These are phyloP conservation scores for Leucocoprinus sp. DNA, from an alignment of 768 basidiomycete genomes.

Conservation along the genomic window DNA sequence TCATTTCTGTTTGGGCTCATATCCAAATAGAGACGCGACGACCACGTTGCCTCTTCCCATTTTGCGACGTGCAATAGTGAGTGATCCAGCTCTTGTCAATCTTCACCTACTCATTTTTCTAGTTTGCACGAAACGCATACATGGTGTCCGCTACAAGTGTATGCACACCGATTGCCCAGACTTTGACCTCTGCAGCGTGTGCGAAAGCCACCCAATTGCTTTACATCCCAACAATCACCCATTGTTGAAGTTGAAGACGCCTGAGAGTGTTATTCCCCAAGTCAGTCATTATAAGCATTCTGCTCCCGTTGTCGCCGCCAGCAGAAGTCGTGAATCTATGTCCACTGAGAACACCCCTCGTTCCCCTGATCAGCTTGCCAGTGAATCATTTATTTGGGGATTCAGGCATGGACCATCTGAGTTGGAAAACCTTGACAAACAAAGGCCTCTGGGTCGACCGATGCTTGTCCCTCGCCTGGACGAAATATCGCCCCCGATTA, in stretches of 20 bases:
- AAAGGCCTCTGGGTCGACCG: background rate
- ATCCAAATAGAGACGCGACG: constrained; percentile 19
- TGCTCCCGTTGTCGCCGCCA: background rate
- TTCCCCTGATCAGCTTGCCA: background rate
- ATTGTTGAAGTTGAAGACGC: constrained; percentile 62
- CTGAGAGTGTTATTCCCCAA: constrained; percentile 34
- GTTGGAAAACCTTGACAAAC: background rate
- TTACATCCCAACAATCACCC: constrained; percentile 68
- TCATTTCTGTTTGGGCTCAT: background rate
- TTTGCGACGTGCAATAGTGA: constrained; percentile 57
- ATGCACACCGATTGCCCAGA: constrained; percentile 72
- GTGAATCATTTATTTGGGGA: constrained; percentile 8
- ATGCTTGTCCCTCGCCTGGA: constrained; percentile 9
- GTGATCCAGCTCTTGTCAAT: constrained; percentile 11
- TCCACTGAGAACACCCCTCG: background rate
- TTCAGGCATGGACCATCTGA: constrained; percentile 3
- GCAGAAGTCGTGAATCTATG: background rate
- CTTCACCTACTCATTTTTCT: constrained; percentile 2
- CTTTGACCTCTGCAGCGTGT: constrained; percentile 72
- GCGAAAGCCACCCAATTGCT: constrained; percentile 74
- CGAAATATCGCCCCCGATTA: constrained; percentile 12
- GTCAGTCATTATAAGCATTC: constrained; percentile 15
- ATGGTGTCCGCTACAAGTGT: constrained; percentile 39
- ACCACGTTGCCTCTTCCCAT: constrained; percentile 26
- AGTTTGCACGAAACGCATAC: constrained; percentile 9